Percentiles rank a stretch among this genome's conserved stretches.
phyloP scores from a whole-genome alignment of 441 rosid species.

The Gossypium schwendimanii region DNA sequence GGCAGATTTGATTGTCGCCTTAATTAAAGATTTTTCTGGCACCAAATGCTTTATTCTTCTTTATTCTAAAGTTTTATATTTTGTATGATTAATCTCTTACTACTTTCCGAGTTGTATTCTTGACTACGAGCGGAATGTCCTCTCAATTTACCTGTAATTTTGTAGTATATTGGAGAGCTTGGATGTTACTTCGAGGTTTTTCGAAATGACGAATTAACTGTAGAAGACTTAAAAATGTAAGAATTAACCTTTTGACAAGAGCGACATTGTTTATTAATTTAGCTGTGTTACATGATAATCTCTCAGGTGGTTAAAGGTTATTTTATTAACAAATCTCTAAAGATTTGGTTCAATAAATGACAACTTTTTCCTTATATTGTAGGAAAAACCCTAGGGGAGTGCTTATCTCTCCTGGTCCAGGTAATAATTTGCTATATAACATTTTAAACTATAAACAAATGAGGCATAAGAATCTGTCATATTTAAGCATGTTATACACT shows the following conservation, averaged over 20 bases:
- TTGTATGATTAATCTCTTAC: not conserved
- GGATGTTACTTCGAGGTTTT: conserved; percentile 79
- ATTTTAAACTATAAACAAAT: not conserved
- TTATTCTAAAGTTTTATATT: not conserved
- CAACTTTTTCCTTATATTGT: conserved; percentile 9
- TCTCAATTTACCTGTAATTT: conserved; percentile 6
- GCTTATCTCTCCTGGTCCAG: conserved; percentile 95
- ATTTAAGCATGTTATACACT: not conserved
- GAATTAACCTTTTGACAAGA: conserved; percentile 5
- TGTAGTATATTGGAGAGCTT: conserved; percentile 84
- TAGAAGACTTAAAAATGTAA: conserved; percentile 78
- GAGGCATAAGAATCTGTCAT: not conserved
- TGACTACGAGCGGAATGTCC: not conserved
- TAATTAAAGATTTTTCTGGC: not conserved
- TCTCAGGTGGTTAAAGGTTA: not conserved
- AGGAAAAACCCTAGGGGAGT: conserved; percentile 93
- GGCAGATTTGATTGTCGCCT: not conserved
- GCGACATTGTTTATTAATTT: not conserved
- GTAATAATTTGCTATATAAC: conserved; percentile 26
- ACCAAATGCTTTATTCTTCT: not conserved
- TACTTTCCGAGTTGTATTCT: not conserved
- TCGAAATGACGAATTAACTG: conserved; percentile 81
- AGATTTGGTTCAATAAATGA: not conserved
- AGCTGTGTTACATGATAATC: not conserved
- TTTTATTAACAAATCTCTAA: not conserved